phyloP scores from a whole-genome alignment of 1,284 basidiomycete species.

The Coriolopsis trogii region DNA sequence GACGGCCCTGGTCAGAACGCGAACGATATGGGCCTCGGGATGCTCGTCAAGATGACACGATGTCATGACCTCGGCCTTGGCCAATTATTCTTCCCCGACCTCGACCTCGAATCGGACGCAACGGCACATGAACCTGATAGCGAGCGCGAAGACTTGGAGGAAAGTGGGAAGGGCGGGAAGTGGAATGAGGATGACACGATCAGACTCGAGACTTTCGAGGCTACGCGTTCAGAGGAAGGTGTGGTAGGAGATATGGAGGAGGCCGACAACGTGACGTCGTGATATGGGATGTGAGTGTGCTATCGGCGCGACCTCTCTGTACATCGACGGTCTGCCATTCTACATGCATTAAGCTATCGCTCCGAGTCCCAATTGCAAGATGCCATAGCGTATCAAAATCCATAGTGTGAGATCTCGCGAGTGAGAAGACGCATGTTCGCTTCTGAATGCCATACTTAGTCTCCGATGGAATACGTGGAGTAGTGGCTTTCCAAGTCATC shows the following conservation, averaged over 20 bases:
- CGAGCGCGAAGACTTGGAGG: background rate
- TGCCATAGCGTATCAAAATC: no score
- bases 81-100: constrained; percentile 60
- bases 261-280: no score
- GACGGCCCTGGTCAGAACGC: constrained; percentile 40
- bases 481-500: no score
- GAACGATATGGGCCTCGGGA: constrained; percentile 55
- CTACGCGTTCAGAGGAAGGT: background rate
- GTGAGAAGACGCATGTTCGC: no score
- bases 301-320: no score
- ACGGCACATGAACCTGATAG: constrained; percentile 6
- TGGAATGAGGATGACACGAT: background rate
- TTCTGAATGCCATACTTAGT: no score
- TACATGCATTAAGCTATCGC: background rate
- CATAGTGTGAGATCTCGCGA: no score
- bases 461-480: no score
- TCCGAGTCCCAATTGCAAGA: background rate
- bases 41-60: constrained; percentile 76
- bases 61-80: constrained; percentile 74
- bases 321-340: no score
- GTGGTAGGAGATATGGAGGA: background rate
- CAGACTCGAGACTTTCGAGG: background rate
- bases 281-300: no score
- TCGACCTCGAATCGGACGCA: constrained; percentile 26
- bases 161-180: background rate